Conservation (phyloP, 805 yeast species). For the Huiozyma sinensis region DNA sequence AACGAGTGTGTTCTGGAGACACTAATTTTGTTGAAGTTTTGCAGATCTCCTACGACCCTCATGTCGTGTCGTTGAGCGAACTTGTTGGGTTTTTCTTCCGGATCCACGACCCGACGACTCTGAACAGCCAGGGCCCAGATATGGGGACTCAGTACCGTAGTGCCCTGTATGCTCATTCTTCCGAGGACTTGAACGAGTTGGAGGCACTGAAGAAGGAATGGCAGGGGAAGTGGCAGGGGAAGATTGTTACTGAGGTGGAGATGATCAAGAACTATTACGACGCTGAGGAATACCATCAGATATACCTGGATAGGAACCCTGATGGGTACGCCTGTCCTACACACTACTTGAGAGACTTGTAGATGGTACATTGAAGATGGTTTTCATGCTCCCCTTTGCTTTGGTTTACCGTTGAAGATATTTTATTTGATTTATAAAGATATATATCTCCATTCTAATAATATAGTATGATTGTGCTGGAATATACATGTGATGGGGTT, state of each 20-base stretch:
- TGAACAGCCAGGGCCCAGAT: slow-evolving; percentile 80
- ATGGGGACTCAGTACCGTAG: slow-evolving; percentile 84
- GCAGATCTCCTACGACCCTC: slow-evolving; percentile 75
- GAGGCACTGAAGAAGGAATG: slow-evolving; percentile 37
- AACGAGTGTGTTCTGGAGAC: slow-evolving; percentile 63
- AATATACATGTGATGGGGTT: too few species aligned
- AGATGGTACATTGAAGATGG: neutral
- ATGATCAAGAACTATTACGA: slow-evolving; percentile 67
- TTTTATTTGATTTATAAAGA: slow-evolving; percentile 2
- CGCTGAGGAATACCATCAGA: slow-evolving; percentile 93
- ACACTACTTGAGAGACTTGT: slow-evolving; percentile 57
- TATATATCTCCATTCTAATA: neutral
- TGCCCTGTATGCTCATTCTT: slow-evolving; percentile 56
- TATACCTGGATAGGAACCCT: slow-evolving; percentile 70
- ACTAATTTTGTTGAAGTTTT: slow-evolving; percentile 74
- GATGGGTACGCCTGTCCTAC: slow-evolving; percentile 85
- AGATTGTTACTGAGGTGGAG: slow-evolving; percentile 60
- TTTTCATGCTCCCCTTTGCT: neutral
- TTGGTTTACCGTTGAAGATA: slow-evolving; percentile 10
- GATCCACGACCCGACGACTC: slow-evolving; percentile 89
- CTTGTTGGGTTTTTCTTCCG: slow-evolving; percentile 76
- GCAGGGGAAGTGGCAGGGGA: slow-evolving; percentile 61
- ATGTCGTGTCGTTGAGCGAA: slow-evolving; percentile 44
- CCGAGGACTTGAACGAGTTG: slow-evolving; percentile 37
- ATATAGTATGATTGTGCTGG: neutral